phyloP scores from a whole-genome alignment of 805 yeast genomes.

The Soucietia sequanensis region DNA sequence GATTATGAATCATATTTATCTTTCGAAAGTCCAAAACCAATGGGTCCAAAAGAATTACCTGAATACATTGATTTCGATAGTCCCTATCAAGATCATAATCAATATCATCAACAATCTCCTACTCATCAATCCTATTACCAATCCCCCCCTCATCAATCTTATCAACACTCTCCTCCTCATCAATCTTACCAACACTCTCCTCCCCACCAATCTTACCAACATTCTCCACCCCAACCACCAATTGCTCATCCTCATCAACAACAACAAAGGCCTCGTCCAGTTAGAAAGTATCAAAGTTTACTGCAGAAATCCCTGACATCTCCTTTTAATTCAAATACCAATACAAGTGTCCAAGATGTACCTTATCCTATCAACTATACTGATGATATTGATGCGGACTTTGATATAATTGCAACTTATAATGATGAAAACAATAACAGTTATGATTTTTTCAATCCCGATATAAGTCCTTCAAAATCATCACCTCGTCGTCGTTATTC shows the following conservation, averaged over 20 bases:
- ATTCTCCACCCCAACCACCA: neutral
- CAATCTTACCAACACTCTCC: neutral
- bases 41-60: constrained; percentile 40
- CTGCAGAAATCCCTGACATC: constrained; percentile 9
- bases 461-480: too few species aligned
- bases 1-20: constrained; percentile 21
- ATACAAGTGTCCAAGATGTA: constrained; percentile 1
- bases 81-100: too few species aligned
- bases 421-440: neutral
- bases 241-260: neutral
- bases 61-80: constrained; percentile 20
- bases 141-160: constrained; percentile 5
- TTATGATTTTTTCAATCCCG: neutral
- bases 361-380: neutral
- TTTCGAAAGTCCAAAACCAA: constrained; percentile 34
- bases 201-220: too few species aligned
- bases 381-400: neutral
- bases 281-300: constrained; percentile 13
- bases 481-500: constrained; percentile 1
- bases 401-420: neutral
- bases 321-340: constrained; percentile 5
- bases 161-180: neutral
- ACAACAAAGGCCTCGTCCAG: constrained; percentile 1
- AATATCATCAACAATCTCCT: neutral
- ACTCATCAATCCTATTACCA: constrained; percentile 5